A percentile compares a stretch with the other conserved stretches of the same genome.
Conservation (phyloP, 148 eudicot genomes). For the Arbutus unedo region DNA sequence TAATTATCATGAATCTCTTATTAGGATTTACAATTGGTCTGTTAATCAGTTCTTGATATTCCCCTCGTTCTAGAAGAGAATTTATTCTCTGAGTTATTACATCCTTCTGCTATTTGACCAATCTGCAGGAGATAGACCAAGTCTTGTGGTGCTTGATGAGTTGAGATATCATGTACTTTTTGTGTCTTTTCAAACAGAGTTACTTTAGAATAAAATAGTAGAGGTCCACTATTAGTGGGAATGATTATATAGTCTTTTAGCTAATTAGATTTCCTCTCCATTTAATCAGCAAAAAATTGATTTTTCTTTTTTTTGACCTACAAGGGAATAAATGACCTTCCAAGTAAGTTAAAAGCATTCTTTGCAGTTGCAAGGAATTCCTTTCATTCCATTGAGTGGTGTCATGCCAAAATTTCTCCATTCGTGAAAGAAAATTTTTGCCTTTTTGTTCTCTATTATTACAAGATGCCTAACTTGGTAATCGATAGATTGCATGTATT, state of each 20-base stretch:
- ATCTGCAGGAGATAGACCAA: background rate
- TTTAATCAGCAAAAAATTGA: background rate
- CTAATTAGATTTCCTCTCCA: background rate
- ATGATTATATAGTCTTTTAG: too few relatives aligned
- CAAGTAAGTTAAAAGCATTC: background rate
- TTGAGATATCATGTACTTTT: background rate
- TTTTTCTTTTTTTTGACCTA: background rate
- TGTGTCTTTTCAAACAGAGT: background rate
- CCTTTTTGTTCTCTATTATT: background rate
- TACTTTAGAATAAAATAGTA: background rate
- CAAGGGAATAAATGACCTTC: background rate
- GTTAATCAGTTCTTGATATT: background rate
- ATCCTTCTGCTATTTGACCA: background rate
- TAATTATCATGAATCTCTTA: background rate
- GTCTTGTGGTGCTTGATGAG: slow-evolving; percentile 6
- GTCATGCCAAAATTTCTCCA: background rate
- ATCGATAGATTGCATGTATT: background rate
- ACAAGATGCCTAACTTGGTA: background rate
- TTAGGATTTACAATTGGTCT: background rate
- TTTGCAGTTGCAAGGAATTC: background rate
- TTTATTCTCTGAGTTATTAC: background rate
- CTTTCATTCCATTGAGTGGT: slow-evolving; percentile 6
- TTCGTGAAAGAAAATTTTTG: background rate
- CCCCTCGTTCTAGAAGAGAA: background rate
- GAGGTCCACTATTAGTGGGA: background rate